A percentile compares a stretch with the other conserved stretches of the same genome.
These are phyloP conservation scores for Cryptococcus sp. DNA, from an alignment of 1,284 basidiomycete genomes.

Conservation along the genomic window DNA sequence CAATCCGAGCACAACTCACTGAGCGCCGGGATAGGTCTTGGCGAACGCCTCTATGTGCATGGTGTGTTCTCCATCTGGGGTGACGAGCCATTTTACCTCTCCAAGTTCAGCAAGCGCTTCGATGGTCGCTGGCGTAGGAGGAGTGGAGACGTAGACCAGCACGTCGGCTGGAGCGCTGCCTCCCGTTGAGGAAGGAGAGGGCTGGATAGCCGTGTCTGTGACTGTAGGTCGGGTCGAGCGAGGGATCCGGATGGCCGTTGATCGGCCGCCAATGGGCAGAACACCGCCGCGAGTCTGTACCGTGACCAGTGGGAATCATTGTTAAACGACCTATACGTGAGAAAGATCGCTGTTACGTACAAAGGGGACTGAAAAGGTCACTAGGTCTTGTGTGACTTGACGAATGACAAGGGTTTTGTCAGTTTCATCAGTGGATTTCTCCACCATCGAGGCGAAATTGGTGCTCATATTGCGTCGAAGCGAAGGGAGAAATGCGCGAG, in stretches of 20 bases:
- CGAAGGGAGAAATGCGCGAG: no score
- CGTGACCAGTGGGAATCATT: neutral
- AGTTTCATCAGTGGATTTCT: conserved; percentile 28
- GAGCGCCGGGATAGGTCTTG: conserved; percentile 72
- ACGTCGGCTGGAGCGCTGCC: conserved; percentile 50
- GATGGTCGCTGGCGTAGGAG: conserved; percentile 71
- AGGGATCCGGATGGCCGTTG: conserved; percentile 75
- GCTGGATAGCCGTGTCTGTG: conserved; percentile 12
- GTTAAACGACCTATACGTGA: no score
- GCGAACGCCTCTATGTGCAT: conserved; percentile 53
- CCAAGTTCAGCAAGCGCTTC: conserved; percentile 65
- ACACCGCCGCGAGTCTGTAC: conserved; percentile 61
- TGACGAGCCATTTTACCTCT: conserved; percentile 66
- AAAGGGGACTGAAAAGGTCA: conserved; percentile 53
- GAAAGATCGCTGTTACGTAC: conserved; percentile 22
- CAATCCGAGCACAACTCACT: conserved; percentile 49
- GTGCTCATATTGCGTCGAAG: conserved; percentile 2
- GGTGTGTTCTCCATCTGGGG: conserved; percentile 56
- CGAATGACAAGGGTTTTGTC: conserved; percentile 48
- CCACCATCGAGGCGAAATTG: conserved; percentile 10
- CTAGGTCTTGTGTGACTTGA: conserved; percentile 46
- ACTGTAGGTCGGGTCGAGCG: conserved; percentile 40
- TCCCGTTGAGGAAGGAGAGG: conserved; percentile 5
- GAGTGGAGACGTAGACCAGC: conserved; percentile 84
- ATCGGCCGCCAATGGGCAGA: conserved; percentile 74